Percentiles rank a stretch among this genome's conserved stretches.
These are phyloP conservation scores for sunflower (Helianthus annuus) DNA, from an alignment of 129 eudicot genomes.

Conservation along the genomic window HanXRQr2.0-SUNRISE NC_035445.2:145017865-145018364, in stretches of 20 bases:
- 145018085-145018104: slow-evolving; percentile 95
- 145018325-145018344: slow-evolving; percentile 95
- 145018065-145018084: slow-evolving; percentile 90
- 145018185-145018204: slow-evolving; percentile 57
- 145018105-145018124: slow-evolving; percentile 86
- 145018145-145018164: slow-evolving; percentile 83
- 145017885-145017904: too few relatives aligned
- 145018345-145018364: slow-evolving; percentile 72
- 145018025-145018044: slow-evolving; percentile 93
- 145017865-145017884: neutral
- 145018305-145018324: slow-evolving; percentile 63
- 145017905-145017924: too few relatives aligned
- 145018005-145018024: slow-evolving; percentile 55
- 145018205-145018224: slow-evolving; percentile 78
- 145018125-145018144: slow-evolving; percentile 79
- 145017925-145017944: too few relatives aligned
- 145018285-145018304: slow-evolving; percentile 88
- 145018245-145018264: slow-evolving; percentile 70
- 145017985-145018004: neutral
- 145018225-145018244: slow-evolving; percentile 80
- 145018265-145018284: slow-evolving; percentile 95
- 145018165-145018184: slow-evolving; percentile 59
- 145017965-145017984: slow-evolving; percentile 7
- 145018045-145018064: slow-evolving; percentile 94
- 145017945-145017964: neutral